Evolutionary conservation across 164 flowering plant genomes (phyloP), one percentile per base, ranked within the genome.

Genomic region (Berberis vulgaris): DNA sequence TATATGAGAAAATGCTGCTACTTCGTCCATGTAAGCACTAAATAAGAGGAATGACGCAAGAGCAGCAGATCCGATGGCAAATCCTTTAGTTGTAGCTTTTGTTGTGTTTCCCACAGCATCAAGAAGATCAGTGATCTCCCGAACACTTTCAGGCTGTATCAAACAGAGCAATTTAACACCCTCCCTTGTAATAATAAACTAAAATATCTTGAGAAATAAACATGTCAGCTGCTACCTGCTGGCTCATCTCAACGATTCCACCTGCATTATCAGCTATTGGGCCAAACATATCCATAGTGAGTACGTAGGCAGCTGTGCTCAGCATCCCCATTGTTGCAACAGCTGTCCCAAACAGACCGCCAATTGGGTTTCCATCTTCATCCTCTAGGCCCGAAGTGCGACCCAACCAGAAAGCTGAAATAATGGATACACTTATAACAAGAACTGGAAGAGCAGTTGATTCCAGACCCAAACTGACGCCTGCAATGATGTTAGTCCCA

Each of bases 271-370:
- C 99, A 73, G 99, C 99, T 74, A 95, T 95, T 10, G 99, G 99
- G 58, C 99, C 99, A 84, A 95, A 95, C 99, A 95, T 95, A 80
- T 95, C 99, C 99, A 95, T 95, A 5, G 99, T 91, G 61, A 94
- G 96, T 69, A 94, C 88, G 78, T 94, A 94, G 7, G 96, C 99
- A 64, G 99, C 99, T 56, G 99, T 91, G 72, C 99, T 94, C 60
- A 94, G 91, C 99, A 94, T 94, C 44, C 99, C 99, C 99, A 94
- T 94, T 8, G 99, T 94, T 53, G 99, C 99, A 56, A 94, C 97
- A 60, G 99, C 99, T 10, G 99, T 94, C 46, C 97, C 99, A 81
- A 94, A 94, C 74, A 94, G 73, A 50, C 99, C 99, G 53, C 99
- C 97, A 65, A 84, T 87, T 67, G 99, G 90, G 64, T 68, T 80